Conservation (phyloP, 192 early-diverging fungal genomes). For the Linnemannia schmuckeri region DNA sequence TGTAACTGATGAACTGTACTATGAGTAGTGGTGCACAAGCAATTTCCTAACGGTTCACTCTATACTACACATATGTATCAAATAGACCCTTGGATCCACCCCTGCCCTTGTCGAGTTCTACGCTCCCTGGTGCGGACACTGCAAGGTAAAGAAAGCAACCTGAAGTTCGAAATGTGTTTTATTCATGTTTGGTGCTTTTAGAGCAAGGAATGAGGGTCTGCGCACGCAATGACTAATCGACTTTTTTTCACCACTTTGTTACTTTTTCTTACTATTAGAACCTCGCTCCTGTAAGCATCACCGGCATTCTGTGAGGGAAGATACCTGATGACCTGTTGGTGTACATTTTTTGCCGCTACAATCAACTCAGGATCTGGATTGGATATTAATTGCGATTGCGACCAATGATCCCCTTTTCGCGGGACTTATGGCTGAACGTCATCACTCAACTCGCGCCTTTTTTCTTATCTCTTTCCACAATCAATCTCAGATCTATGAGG, state of each 20-base stretch:
- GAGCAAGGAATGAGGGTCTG: not conserved
- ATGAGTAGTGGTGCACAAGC: not conserved
- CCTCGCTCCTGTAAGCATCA: constrained; percentile 51
- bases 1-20: not conserved
- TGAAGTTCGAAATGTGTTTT: not conserved
- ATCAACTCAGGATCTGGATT: not conserved
- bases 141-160: constrained; percentile 59
- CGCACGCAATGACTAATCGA: constrained; percentile 30
- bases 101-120: constrained; percentile 92
- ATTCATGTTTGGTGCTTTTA: not conserved
- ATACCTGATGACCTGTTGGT: not conserved
- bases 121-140: constrained; percentile 95
- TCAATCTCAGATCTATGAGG: constrained; percentile 72
- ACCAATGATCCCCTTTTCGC: not conserved
- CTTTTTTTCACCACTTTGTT: not conserved
- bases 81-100: constrained; percentile 43
- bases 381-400: not conserved
- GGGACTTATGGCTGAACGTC: not conserved
- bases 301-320: not conserved
- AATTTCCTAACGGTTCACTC: not conserved
- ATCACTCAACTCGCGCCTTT: constrained; percentile 8
- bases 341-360: not conserved
- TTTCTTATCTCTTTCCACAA: not conserved
- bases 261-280: constrained; percentile 21
- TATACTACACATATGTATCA: too few species aligned